phyloP scores from a whole-genome alignment of 345 rosid genomes.

The Brassica carinata region DNA sequence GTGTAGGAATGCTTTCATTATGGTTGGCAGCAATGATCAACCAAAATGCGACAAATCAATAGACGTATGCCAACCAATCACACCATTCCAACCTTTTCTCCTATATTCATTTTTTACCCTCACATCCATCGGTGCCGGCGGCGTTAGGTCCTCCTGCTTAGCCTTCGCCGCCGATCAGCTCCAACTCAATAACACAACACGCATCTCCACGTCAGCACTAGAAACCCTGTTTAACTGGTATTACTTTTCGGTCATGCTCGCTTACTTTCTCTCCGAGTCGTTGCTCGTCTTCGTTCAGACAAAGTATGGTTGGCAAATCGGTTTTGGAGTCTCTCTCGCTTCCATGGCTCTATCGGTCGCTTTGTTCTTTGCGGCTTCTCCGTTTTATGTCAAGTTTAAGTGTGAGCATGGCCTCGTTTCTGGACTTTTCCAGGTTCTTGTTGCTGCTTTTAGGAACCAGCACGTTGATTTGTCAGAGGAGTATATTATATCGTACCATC shows the following conservation, averaged over 20 bases:
- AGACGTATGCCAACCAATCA: slow-evolving; percentile 32
- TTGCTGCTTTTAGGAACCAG: slow-evolving; percentile 44
- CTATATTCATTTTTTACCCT: slow-evolving; percentile 46
- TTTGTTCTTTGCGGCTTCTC: slow-evolving; percentile 50
- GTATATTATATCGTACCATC: slow-evolving; percentile 15
- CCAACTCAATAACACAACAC: slow-evolving; percentile 1
- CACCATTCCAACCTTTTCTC: slow-evolving; percentile 37
- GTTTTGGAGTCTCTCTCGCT: slow-evolving; percentile 54
- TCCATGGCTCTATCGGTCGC: slow-evolving; percentile 48
- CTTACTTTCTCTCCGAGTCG: slow-evolving; percentile 45
- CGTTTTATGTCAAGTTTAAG: slow-evolving; percentile 45
- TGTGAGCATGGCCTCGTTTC: slow-evolving; percentile 43
- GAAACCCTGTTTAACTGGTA: slow-evolving; percentile 60
- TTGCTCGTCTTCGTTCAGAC: slow-evolving; percentile 56
- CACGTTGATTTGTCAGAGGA: slow-evolving; percentile 19
- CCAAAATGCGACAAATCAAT: slow-evolving; percentile 41
- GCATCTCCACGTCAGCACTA: slow-evolving; percentile 20
- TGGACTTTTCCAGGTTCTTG: slow-evolving; percentile 53
- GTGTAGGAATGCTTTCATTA: slow-evolving; percentile 45
- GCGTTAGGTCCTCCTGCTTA: slow-evolving; percentile 55
- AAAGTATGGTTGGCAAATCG: slow-evolving; percentile 55
- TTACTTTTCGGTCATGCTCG: slow-evolving; percentile 36
- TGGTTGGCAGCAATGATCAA: slow-evolving; percentile 45
- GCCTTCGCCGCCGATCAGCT: slow-evolving; percentile 71
- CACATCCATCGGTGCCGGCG: slow-evolving; percentile 62